A percentile compares a stretch with the other conserved stretches of the same genome.
phyloP scores from a whole-genome alignment of 2,329 filamentous ascomycete genomes.

The Sarocladiaceae sp. region DNA sequence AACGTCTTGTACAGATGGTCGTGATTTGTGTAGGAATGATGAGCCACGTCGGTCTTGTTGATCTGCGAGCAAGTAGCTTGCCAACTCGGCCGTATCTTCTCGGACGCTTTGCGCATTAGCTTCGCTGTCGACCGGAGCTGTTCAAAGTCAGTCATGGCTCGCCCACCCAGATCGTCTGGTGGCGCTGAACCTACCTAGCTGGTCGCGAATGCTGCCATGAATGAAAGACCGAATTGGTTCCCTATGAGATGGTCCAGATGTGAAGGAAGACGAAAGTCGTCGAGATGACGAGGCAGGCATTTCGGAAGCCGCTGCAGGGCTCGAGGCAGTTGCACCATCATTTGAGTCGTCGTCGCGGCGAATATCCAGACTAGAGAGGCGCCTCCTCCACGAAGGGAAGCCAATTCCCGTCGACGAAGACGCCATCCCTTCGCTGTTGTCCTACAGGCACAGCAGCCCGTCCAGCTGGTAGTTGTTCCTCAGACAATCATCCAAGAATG shows the following conservation, averaged over 20 bases:
- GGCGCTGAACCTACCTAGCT: conserved; percentile 42
- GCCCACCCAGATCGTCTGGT: background rate
- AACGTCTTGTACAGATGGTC: conserved; percentile 24
- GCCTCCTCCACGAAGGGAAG: conserved; percentile 46
- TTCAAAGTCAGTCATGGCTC: background rate
- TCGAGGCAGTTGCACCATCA: conserved; percentile 23
- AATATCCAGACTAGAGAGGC: conserved; percentile 29
- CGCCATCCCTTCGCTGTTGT: conserved; percentile 28
- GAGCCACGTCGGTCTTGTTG: conserved; percentile 40
- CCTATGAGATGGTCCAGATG: conserved; percentile 38
- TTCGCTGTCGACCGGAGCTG: conserved; percentile 60
- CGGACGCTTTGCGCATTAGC: conserved; percentile 76
- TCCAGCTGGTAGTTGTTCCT: background rate
- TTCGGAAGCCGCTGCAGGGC: conserved; percentile 14
- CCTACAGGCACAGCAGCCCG: background rate
- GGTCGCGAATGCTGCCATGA: conserved; percentile 58
- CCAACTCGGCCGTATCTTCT: conserved; percentile 82
- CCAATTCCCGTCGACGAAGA: conserved; percentile 37
- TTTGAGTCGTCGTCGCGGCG: conserved; percentile 11
- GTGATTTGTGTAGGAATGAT: conserved; percentile 39
- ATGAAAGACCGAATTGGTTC: conserved; percentile 71
- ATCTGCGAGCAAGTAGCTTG: conserved; percentile 73
- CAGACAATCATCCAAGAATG: conserved; percentile 4
- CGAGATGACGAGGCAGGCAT: conserved; percentile 16
- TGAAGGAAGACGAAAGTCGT: conserved; percentile 35